Percentiles rank a stretch among this genome's conserved stretches.
Evolutionary conservation across 2,329 filamentous ascomycete species (phyloP).

Genomic region (Truncatella angustata): DNA sequence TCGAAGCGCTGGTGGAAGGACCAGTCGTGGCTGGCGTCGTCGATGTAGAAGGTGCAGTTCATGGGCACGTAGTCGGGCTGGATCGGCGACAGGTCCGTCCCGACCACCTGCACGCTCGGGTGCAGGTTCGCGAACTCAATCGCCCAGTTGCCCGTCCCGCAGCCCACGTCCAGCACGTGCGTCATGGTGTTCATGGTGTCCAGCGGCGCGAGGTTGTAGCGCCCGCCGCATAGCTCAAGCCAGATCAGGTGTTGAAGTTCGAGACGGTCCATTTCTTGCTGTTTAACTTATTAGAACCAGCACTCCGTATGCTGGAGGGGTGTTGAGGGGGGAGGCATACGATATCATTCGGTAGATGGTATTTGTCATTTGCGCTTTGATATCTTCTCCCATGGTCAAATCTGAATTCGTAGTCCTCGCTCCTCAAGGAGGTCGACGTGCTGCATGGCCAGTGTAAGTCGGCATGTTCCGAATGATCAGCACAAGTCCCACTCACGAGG

Average conservation of each 20-base stretch:
- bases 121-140: conserved; percentile 19
- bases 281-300: neutral
- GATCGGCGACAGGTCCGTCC: conserved; percentile 19
- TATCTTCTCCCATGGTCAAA: conserved; percentile 17
- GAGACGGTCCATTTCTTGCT: conserved; percentile 20
- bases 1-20: conserved; percentile 34
- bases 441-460: conserved; percentile 1
- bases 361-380: conserved; percentile 17
- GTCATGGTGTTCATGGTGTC: conserved; percentile 14
- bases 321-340: conserved; percentile 10
- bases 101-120: conserved; percentile 17
- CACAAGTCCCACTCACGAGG: conserved; percentile 13
- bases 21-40: conserved; percentile 45
- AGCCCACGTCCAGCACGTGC: conserved; percentile 13
- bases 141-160: conserved; percentile 17
- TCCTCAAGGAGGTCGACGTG: conserved; percentile 17
- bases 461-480: neutral
- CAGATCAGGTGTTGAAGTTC: conserved; percentile 20
- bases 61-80: conserved; percentile 18
- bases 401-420: conserved; percentile 13
- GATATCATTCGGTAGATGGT: conserved; percentile 19
- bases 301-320: too few relatives aligned
- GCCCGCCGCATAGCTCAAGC: conserved; percentile 16
- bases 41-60: conserved; percentile 27
- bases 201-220: conserved; percentile 16